These are phyloP conservation scores for Sporothrix schenckii DNA, from an alignment of 2,329 filamentous ascomycete species.

Conservation along the genomic window DNA sequence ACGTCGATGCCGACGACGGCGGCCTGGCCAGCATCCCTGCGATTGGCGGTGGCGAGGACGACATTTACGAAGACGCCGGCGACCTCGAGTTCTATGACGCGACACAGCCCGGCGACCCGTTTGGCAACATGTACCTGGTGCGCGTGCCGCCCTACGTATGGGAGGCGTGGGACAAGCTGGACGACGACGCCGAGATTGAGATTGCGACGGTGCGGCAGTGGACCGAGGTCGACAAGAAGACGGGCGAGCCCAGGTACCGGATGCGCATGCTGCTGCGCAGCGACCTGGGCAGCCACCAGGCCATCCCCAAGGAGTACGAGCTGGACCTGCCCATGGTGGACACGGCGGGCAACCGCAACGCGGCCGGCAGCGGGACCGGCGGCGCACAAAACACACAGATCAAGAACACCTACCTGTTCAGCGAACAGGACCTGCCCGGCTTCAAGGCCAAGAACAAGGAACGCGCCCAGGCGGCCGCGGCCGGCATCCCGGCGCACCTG, in stretches of 20 bases:
- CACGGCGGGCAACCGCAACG: conserved; percentile 19
- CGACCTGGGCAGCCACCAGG: conserved; percentile 67
- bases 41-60: conserved; percentile 55
- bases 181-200: conserved; percentile 79
- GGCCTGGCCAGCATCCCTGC: conserved; percentile 37
- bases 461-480: conserved; percentile 59
- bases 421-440: conserved; percentile 86
- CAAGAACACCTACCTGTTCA: conserved; percentile 88
- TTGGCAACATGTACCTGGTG: conserved; percentile 67
- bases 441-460: conserved; percentile 64
- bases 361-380: conserved; percentile 11
- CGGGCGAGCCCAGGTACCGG: conserved; percentile 54
- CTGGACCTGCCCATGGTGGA: conserved; percentile 67
- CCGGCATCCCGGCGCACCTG: conserved; percentile 62
- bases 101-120: conserved; percentile 43
- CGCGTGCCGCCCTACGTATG: conserved; percentile 79
- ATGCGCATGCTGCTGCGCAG: conserved; percentile 69
- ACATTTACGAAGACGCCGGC: conserved; percentile 67
- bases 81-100: conserved; percentile 61
- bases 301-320: conserved; percentile 86
- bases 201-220: conserved; percentile 73
- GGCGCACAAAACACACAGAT: conserved; percentile 54
- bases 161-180: conserved; percentile 74
- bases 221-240: conserved; percentile 54
- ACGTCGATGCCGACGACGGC: conserved; percentile 42